Percentiles rank a stretch among this genome's conserved stretches.
Evolutionary conservation across 176 grass and related monocot species (phyloP).

Genomic region (Metroxylon sagu): DNA sequence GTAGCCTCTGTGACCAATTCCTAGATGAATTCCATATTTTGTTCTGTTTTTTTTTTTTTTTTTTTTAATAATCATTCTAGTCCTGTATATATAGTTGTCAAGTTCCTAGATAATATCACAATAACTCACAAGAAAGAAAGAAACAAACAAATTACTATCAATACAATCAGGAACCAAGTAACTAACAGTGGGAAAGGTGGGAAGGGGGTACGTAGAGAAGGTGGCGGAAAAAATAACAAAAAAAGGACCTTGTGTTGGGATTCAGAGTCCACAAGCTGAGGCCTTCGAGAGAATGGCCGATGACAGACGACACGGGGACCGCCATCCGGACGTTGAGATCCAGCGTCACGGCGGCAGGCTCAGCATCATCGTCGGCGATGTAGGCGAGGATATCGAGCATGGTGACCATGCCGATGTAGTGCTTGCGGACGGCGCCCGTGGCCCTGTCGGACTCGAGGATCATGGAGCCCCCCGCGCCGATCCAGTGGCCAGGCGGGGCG

Average conservation of each 20-base stretch:
- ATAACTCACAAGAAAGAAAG: too few relatives aligned
- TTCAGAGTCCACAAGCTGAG: slow-evolving; percentile 84
- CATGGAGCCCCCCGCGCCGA: slow-evolving; percentile 78
- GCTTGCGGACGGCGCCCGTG: slow-evolving; percentile 77
- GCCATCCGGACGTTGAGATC: slow-evolving; percentile 46
- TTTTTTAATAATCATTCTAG: too few relatives aligned
- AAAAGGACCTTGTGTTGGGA: slow-evolving; percentile 42
- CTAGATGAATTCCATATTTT: too few relatives aligned
- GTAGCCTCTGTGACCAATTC: too few relatives aligned
- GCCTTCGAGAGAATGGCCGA: slow-evolving; percentile 69
- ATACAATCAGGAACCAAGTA: too few relatives aligned
- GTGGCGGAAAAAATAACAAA: too few relatives aligned
- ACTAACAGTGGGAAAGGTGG: background rate
- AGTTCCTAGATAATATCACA: too few relatives aligned
- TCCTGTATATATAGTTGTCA: too few relatives aligned
- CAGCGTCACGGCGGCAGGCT: background rate
- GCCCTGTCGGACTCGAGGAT: slow-evolving; percentile 77
- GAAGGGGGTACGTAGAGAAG: background rate
- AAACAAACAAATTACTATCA: too few relatives aligned
- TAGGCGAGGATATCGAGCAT: slow-evolving; percentile 78
- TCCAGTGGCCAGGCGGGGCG: slow-evolving; percentile 71
- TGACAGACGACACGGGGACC: slow-evolving; percentile 64
- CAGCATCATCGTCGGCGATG: slow-evolving; percentile 33
- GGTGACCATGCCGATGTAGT: slow-evolving; percentile 93
- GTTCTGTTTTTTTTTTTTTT: too few relatives aligned